These are phyloP conservation scores for Oenanthe sinensis DNA, from an alignment of 129 eudicot genomes.

Conservation along the genomic window DNA sequence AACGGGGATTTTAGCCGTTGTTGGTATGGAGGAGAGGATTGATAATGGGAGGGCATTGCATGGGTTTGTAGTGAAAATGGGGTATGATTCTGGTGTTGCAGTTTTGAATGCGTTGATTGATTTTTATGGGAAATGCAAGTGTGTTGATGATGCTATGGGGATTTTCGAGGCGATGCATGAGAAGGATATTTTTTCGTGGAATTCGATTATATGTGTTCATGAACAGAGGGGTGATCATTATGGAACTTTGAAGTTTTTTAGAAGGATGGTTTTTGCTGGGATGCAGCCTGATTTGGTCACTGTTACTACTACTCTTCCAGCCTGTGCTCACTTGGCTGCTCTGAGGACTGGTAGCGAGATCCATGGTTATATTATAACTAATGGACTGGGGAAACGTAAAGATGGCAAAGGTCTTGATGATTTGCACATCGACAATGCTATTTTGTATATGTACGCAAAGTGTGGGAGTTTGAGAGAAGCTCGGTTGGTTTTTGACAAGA, in stretches of 20 bases:
- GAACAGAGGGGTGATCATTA: constrained; percentile 58
- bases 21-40: constrained; percentile 39
- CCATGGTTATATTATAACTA: constrained; percentile 57
- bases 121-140: constrained; percentile 69
- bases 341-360: constrained; percentile 62
- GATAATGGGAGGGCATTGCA: constrained; percentile 52
- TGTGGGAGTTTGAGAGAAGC: constrained; percentile 71
- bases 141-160: constrained; percentile 6
- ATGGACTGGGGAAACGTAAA: constrained; percentile 31
- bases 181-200: constrained; percentile 76
- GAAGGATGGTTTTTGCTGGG: constrained; percentile 41
- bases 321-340: constrained; percentile 64
- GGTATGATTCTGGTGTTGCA: constrained; percentile 38
- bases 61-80: constrained; percentile 52
- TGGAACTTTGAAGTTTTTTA: constrained; percentile 40
- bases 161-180: constrained; percentile 28
- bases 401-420: constrained; percentile 17
- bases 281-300: constrained; percentile 68
- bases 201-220: constrained; percentile 60
- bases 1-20: constrained; percentile 55
- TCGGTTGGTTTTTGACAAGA: constrained; percentile 40
- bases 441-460: constrained; percentile 82
- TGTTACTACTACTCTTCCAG: constrained; percentile 60
- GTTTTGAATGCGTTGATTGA: constrained; percentile 66
- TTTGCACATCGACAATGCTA: constrained; percentile 39